Evolutionary conservation across 345 rosid species (phyloP), one percentile per base, ranked within the genome.

Genomic region (Dipteronia sinensis): DNA sequence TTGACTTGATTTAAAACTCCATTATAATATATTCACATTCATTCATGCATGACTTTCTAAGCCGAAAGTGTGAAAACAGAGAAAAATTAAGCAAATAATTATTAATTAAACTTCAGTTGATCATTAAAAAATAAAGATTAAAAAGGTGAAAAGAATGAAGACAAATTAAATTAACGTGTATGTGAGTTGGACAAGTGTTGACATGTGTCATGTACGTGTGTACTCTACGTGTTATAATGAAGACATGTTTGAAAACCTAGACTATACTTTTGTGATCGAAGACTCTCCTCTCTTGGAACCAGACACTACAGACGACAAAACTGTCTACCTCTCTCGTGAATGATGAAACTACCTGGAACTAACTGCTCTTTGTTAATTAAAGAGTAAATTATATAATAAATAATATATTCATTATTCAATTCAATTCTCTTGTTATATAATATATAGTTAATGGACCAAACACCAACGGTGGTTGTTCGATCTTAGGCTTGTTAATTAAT

Each of bases 51-150:
- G 64, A 80, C 76, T 65, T 65, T 53, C 22, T 51, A 19, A 34
- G 69, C 76, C 78, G 75, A 56, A 76, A 27, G 82, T 69, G n/a
- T 72, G 67, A 75, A 67, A 23, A 10, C 19, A 34, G 7, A 19
- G 13, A 17, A 66, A 73, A 68, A 62, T 42, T 42, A 44, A 2
- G 2, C 40, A 63, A 7, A 1, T 12, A 12, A 10, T 13, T 19
- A 4, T 34, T 34, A 34, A 34, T 34, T 4, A 34, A 34, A 34
- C 6, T 29, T 29, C 31, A 29, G 3, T 29, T 29, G 31, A 29
- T 29, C 31, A 29, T 29, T 29, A 29, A 29, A 29, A 29, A 29
- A 29, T 29, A 31, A 31, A 31, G 38, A 4, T 31, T 0, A 5
- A 4, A 4, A 34, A 34, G 38, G 6, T 34, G 0, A 5, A 34